Conservation (phyloP, 352 stramenopile species). For the Pythium oligandrum region DNA sequence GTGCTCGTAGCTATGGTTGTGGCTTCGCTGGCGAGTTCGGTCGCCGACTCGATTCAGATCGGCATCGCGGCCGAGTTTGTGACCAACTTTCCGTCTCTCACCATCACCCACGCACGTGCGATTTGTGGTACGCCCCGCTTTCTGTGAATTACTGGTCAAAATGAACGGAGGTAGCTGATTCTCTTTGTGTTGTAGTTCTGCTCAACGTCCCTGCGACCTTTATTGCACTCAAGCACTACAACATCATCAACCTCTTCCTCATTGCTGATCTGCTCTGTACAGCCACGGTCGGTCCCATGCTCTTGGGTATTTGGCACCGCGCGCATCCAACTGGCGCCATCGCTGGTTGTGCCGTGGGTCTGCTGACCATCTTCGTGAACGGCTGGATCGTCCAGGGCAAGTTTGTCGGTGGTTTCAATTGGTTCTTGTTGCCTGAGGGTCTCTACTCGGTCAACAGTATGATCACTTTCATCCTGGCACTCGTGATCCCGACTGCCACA, state of each 20-base stretch:
- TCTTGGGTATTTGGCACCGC: slow-evolving; percentile 54
- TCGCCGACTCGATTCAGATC: slow-evolving; percentile 72
- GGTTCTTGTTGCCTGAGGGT: slow-evolving; percentile 68
- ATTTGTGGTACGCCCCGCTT: slow-evolving; percentile 34
- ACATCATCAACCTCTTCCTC: slow-evolving; percentile 70
- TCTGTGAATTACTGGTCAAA: neutral
- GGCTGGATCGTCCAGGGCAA: slow-evolving; percentile 49
- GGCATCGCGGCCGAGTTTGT: slow-evolving; percentile 67
- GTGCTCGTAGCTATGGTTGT: slow-evolving; percentile 67
- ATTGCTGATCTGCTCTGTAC: slow-evolving; percentile 76
- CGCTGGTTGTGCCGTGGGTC: slow-evolving; percentile 42
- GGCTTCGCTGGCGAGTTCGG: slow-evolving; percentile 55
- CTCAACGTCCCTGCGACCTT: slow-evolving; percentile 65
- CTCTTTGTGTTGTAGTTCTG: slow-evolving; percentile 27
- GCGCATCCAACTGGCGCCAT: slow-evolving; percentile 34
- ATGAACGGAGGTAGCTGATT: neutral
- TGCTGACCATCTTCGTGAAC: slow-evolving; percentile 69
- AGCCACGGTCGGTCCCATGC: slow-evolving; percentile 64
- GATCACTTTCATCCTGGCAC: slow-evolving; percentile 72
- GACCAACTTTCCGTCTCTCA: slow-evolving; percentile 62
- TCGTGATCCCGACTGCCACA: slow-evolving; percentile 51
- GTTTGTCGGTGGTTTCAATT: slow-evolving; percentile 74
- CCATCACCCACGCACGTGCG: slow-evolving; percentile 42
- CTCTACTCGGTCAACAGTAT: slow-evolving; percentile 76
- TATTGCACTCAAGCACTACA: slow-evolving; percentile 60